Evolutionary conservation across 805 yeast genomes (phyloP).

Genomic region (Priceomyces medius): DNA sequence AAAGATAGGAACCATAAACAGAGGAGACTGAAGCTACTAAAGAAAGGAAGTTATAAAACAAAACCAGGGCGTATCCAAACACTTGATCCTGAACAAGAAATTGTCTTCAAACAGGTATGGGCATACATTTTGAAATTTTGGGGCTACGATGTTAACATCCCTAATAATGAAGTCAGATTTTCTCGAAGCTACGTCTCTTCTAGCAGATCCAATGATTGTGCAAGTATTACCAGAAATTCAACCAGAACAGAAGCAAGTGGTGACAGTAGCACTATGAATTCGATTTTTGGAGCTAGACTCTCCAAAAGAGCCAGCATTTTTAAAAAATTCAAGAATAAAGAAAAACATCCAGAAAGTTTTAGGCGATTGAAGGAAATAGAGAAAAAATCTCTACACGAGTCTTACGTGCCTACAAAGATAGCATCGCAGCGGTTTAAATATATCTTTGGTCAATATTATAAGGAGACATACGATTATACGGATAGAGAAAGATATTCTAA

Average conservation of each 20-base stretch:
- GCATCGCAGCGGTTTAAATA: slow-evolving; percentile 21
- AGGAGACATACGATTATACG: slow-evolving; percentile 12
- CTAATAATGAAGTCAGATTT: slow-evolving; percentile 22
- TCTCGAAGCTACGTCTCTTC: background rate
- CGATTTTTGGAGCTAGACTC: slow-evolving; percentile 7
- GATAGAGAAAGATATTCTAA: background rate
- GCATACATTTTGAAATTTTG: slow-evolving; percentile 58
- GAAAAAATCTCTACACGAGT: slow-evolving; percentile 24
- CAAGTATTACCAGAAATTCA: slow-evolving; percentile 1
- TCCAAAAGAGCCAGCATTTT: slow-evolving; percentile 34
- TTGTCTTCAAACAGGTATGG: slow-evolving; percentile 69
- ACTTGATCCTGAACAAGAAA: slow-evolving; percentile 54
- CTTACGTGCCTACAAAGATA: slow-evolving; percentile 20
- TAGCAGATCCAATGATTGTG: background rate
- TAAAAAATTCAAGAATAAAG: slow-evolving; percentile 14
- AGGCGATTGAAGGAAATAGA: slow-evolving; percentile 28
- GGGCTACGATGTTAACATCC: slow-evolving; percentile 45
- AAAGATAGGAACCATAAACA: background rate
- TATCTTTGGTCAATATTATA: slow-evolving; percentile 21
- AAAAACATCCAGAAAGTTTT: slow-evolving; percentile 20
- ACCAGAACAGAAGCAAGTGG: slow-evolving; percentile 12
- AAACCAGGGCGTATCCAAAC: slow-evolving; percentile 38
- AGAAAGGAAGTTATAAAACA: too few species aligned
- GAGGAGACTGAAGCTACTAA: too few species aligned
- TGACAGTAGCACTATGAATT: background rate